Percentiles rank a stretch among this genome's conserved stretches.
Conservation (phyloP, 495 filamentous ascomycete species). For the Aspergillus sclerotiicarbonarius region DNA sequence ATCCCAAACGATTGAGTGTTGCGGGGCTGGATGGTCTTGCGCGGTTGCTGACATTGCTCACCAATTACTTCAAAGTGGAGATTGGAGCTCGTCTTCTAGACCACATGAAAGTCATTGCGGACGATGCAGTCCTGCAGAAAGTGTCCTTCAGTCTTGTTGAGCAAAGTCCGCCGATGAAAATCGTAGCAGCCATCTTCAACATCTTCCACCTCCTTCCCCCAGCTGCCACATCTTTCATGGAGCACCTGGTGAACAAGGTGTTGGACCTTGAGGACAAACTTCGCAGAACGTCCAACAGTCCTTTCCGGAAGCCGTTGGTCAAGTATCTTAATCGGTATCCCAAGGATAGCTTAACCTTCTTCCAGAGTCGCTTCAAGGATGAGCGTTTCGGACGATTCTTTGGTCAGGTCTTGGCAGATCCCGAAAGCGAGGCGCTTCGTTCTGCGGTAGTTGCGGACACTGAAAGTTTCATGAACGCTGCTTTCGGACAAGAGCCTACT, state of each 20-base stretch:
- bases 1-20: slow-evolving; percentile 85
- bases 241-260: slow-evolving; percentile 81
- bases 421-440: slow-evolving; percentile 70
- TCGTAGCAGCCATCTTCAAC: slow-evolving; percentile 89
- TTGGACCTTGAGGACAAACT: slow-evolving; percentile 84
- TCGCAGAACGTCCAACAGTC: slow-evolving; percentile 85
- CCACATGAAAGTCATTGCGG: slow-evolving; percentile 89
- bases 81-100: slow-evolving; percentile 89
- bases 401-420: slow-evolving; percentile 79
- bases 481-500: slow-evolving; percentile 55
- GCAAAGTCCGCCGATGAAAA: slow-evolving; percentile 85
- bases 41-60: slow-evolving; percentile 81
- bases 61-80: slow-evolving; percentile 98
- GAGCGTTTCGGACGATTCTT: slow-evolving; percentile 90
- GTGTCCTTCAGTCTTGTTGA: slow-evolving; percentile 93
- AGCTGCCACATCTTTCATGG: slow-evolving; percentile 86
- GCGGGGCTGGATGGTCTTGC: slow-evolving; percentile 90
- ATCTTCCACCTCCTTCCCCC: slow-evolving; percentile 93
- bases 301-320: slow-evolving; percentile 88
- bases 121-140: slow-evolving; percentile 73
- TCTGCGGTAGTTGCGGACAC: slow-evolving; percentile 71
- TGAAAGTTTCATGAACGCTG: slow-evolving; percentile 62
- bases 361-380: slow-evolving; percentile 71
- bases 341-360: slow-evolving; percentile 78
- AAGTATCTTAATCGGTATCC: slow-evolving; percentile 93